Base-by-base conservation (phyloP, 2,329 filamentous ascomycete species). In the Fusarium dlaminii region DNA sequence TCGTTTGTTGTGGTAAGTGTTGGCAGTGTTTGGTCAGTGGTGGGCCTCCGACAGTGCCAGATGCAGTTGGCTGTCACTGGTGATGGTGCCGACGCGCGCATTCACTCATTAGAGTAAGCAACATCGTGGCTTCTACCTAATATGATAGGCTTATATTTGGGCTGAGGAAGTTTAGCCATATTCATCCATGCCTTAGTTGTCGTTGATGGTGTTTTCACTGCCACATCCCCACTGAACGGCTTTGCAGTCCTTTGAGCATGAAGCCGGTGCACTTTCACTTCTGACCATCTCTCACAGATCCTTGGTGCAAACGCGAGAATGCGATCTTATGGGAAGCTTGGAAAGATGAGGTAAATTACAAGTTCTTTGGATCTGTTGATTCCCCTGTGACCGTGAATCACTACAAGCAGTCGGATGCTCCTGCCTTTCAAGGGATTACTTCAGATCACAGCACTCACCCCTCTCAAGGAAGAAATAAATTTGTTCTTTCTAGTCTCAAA, bases 211-310 rank as follows among this genome's bases (percentile, higher is more conserved):
- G 32, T 15, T 34, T 34, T 34, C 32, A 34, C 32, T 34, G 20
- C 29, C 29, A 2, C 4, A 48, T 30, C 14, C 20, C 13, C 0
- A n/a, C 3, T 8, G 6, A 20, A 30, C 27, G 8, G 8, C 8
- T 11, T 15, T 6, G 3, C 9, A 1, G 4, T 30, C 45, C 20
- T 30, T 8, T 8, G 8, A 6, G 8, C 22, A 32, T 6, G 15
- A 32, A 2, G 15, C 7, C 9, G 0, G 0, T 32, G 11, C 10
- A 0, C 1, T 17, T n/a, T 24, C 22, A n/a, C 22, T 4, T 32
- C 30, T 32, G 3, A 6, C 6, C 5, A 18, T 6, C 11, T 13
- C 13, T 6, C 11, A 6, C 29, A 2, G 6, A 15, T 36, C 3
- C 8, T 20, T 14, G 6, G 27, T 3, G 0, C 17, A 24, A 20